Evolutionary conservation across 2,329 filamentous ascomycete species (phyloP).

Genomic region (Alternaria longipes): DNA sequence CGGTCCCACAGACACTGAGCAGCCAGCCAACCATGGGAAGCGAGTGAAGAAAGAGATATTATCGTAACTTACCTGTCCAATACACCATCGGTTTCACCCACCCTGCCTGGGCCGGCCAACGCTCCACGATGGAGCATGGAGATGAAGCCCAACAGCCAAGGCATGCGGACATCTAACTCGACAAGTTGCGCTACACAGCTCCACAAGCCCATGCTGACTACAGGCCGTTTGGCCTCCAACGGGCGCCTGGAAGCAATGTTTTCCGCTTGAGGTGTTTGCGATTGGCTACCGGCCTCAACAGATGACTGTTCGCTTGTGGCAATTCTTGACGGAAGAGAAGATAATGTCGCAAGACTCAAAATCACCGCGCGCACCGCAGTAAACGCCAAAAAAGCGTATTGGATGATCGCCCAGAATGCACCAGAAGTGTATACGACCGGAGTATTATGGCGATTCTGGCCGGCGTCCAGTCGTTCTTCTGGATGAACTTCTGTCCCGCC

Average conservation of each 20-base stretch:
- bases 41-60: slow-evolving; percentile 38
- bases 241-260: slow-evolving; percentile 46
- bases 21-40: slow-evolving; percentile 46
- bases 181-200: slow-evolving; percentile 75
- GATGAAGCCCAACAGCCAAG: slow-evolving; percentile 82
- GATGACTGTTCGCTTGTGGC: slow-evolving; percentile 43
- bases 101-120: slow-evolving; percentile 75
- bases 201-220: slow-evolving; percentile 82
- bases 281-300: slow-evolving; percentile 44
- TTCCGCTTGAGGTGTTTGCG: slow-evolving; percentile 35
- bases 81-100: slow-evolving; percentile 78
- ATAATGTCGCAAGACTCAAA: slow-evolving; percentile 71
- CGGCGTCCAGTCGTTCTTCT: slow-evolving; percentile 27
- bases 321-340: slow-evolving; percentile 69
- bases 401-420: slow-evolving; percentile 66
- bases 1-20: slow-evolving; percentile 29
- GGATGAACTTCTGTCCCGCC: slow-evolving; percentile 39
- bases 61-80: slow-evolving; percentile 84
- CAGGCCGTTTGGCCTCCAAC: slow-evolving; percentile 63
- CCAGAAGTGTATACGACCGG: slow-evolving; percentile 32
- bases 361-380: slow-evolving; percentile 72
- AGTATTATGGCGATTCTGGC: slow-evolving; percentile 25
- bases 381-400: slow-evolving; percentile 61
- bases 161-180: slow-evolving; percentile 82
- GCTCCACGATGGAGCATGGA: slow-evolving; percentile 79